Evolutionary conservation across 192 early-diverging fungal species (phyloP).

Genomic region (Entomortierella lignicola): DNA sequence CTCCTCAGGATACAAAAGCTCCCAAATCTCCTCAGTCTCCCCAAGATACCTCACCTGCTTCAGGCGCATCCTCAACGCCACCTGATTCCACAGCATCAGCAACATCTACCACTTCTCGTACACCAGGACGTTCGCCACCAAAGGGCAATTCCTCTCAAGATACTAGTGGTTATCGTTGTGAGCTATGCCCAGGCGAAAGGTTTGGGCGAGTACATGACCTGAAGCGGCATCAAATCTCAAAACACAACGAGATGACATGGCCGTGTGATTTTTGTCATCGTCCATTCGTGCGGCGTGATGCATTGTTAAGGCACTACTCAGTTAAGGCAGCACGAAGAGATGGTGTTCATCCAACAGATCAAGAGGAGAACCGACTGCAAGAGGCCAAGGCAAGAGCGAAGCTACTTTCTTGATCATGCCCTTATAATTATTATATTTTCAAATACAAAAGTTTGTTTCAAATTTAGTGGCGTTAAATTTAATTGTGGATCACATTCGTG

Average conservation of each 20-base stretch:
- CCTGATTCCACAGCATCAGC: background rate
- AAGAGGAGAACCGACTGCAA: conserved; percentile 34
- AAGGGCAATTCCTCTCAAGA: conserved; percentile 10
- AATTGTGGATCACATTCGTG: background rate
- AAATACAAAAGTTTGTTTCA: too few species aligned
- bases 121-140: background rate
- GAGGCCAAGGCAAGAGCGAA: conserved; percentile 48
- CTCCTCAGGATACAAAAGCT: background rate
- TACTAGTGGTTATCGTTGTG: conserved; percentile 40
- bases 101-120: background rate
- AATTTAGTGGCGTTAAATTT: background rate
- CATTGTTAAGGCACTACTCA: conserved; percentile 42
- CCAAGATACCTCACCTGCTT: background rate
- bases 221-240: conserved; percentile 51
- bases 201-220: conserved; percentile 52
- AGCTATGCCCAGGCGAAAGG: conserved; percentile 45
- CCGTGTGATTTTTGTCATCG: conserved; percentile 53
- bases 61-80: background rate
- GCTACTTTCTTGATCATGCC: conserved; percentile 20
- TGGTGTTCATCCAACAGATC: conserved; percentile 44
- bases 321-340: conserved; percentile 44
- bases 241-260: conserved; percentile 56
- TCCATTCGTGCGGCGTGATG: conserved; percentile 46
- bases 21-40: background rate
- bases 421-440: background rate